Conservation (phyloP, 495 filamentous ascomycete species). For the Opeltia flavorubescens region DNA sequence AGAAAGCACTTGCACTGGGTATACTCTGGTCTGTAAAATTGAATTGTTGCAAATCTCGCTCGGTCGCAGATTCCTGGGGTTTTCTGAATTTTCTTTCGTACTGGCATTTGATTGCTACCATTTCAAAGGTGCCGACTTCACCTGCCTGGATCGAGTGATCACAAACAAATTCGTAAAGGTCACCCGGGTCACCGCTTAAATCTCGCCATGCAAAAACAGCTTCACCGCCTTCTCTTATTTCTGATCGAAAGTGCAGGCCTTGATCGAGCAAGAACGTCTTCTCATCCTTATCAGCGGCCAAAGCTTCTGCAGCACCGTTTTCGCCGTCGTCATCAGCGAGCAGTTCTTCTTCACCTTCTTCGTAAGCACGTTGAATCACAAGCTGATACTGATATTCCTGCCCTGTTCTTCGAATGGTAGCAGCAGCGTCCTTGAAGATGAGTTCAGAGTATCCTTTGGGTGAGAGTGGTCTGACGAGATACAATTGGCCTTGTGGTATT, state of each 20-base stretch:
- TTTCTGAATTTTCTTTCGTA: constrained; percentile 89
- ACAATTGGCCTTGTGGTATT: constrained; percentile 88
- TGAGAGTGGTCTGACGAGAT: constrained; percentile 86
- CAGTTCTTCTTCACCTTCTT: constrained; percentile 90
- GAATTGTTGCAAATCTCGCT: constrained; percentile 68
- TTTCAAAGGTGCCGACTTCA: constrained; percentile 67
- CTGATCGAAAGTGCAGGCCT: constrained; percentile 71
- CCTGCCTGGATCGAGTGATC: constrained; percentile 53
- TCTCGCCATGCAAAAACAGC: constrained; percentile 90
- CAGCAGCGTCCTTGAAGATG: constrained; percentile 94
- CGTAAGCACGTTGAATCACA: constrained; percentile 87
- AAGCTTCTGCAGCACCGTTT: constrained; percentile 52
- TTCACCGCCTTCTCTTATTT: constrained; percentile 60
- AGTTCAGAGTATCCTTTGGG: constrained; percentile 96
- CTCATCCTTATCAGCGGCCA: constrained; percentile 71
- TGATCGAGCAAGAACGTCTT: constrained; percentile 93
- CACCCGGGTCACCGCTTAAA: constrained; percentile 80
- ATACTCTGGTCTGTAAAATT: constrained; percentile 66
- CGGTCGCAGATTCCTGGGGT: constrained; percentile 63
- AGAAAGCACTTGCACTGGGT: constrained; percentile 64
- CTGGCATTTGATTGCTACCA: constrained; percentile 80
- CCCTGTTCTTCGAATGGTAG: constrained; percentile 78
- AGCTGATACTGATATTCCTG: constrained; percentile 96
- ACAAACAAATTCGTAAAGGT: constrained; percentile 94
- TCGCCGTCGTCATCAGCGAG: constrained; percentile 72